Percentiles rank a stretch among this genome's conserved stretches.
Evolutionary conservation across 2,329 filamentous ascomycete species (phyloP).

Genomic region (Ceratocystis cubensis): DNA sequence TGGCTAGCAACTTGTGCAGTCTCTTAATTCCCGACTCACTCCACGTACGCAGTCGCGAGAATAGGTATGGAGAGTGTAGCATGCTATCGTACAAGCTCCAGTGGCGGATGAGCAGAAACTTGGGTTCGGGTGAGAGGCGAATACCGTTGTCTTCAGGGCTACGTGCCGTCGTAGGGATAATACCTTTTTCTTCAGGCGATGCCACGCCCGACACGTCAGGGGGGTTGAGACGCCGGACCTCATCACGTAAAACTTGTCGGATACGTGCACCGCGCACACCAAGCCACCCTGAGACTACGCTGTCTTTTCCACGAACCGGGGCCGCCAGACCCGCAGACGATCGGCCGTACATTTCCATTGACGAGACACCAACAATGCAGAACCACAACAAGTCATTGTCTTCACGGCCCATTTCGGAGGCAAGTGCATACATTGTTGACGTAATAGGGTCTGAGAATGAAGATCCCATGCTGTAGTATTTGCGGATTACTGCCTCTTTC

Average conservation of each 20-base stretch:
- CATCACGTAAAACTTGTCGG: slow-evolving; percentile 75
- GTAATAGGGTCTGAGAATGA: slow-evolving; percentile 93
- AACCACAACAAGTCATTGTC: slow-evolving; percentile 95
- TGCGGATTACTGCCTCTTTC: slow-evolving; percentile 61
- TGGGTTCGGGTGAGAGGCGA: slow-evolving; percentile 81
- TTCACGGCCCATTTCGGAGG: slow-evolving; percentile 87
- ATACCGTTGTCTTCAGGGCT: slow-evolving; percentile 89
- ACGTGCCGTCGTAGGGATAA: slow-evolving; percentile 77
- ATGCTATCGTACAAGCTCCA: slow-evolving; percentile 98
- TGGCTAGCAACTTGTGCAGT: slow-evolving; percentile 85
- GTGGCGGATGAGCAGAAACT: slow-evolving; percentile 82
- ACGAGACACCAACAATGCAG: slow-evolving; percentile 87
- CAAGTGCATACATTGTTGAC: slow-evolving; percentile 85
- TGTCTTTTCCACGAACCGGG: slow-evolving; percentile 43
- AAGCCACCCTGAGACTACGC: slow-evolving; percentile 57
- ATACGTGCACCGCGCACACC: slow-evolving; percentile 72
- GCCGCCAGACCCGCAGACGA: slow-evolving; percentile 68
- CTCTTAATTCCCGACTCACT: slow-evolving; percentile 78
- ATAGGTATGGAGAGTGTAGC: slow-evolving; percentile 91
- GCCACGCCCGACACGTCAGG: slow-evolving; percentile 43
- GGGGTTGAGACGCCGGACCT: slow-evolving; percentile 86
- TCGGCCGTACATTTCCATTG: slow-evolving; percentile 79
- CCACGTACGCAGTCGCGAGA: slow-evolving; percentile 87
- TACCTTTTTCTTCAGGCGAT: slow-evolving; percentile 56
- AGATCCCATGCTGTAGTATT: slow-evolving; percentile 76